phyloP scores from a whole-genome alignment of 495 filamentous ascomycete species.

The Durotheca rogersii region DNA sequence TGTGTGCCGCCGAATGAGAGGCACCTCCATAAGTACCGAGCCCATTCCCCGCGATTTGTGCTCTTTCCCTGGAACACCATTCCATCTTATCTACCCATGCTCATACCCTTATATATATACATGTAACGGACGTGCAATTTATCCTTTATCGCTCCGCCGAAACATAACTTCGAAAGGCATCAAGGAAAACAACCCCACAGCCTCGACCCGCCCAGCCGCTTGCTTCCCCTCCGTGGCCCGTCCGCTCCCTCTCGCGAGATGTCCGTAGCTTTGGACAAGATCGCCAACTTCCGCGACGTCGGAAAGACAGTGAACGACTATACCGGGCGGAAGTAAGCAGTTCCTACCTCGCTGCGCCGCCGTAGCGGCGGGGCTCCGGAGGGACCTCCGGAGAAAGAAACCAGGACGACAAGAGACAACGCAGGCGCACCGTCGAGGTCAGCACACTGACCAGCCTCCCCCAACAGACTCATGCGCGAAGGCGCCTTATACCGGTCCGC shows the following conservation, averaged over 20 bases:
- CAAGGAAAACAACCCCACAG: background rate
- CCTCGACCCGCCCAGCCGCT: too few species aligned
- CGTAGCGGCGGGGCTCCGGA: background rate
- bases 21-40: too few species aligned
- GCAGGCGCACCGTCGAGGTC: too few species aligned
- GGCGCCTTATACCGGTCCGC: constrained; percentile 74
- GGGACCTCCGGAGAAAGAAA: background rate
- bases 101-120: background rate
- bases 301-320: constrained; percentile 68
- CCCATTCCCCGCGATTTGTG: too few species aligned
- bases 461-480: constrained; percentile 62
- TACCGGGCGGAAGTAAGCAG: constrained; percentile 52
- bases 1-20: too few species aligned
- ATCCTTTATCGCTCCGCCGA: too few species aligned
- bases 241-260: constrained; percentile 9
- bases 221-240: too few species aligned
- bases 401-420: too few species aligned
- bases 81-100: background rate
- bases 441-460: too few species aligned
- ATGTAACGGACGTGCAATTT: too few species aligned
- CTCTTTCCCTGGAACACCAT: too few species aligned
- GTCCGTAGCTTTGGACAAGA: constrained; percentile 56
- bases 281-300: constrained; percentile 85
- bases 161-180: background rate
- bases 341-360: background rate